These are phyloP conservation scores for Aspergillus quadrilineatus DNA, from an alignment of 2,329 filamentous ascomycete species.

Conservation along the genomic window DNA sequence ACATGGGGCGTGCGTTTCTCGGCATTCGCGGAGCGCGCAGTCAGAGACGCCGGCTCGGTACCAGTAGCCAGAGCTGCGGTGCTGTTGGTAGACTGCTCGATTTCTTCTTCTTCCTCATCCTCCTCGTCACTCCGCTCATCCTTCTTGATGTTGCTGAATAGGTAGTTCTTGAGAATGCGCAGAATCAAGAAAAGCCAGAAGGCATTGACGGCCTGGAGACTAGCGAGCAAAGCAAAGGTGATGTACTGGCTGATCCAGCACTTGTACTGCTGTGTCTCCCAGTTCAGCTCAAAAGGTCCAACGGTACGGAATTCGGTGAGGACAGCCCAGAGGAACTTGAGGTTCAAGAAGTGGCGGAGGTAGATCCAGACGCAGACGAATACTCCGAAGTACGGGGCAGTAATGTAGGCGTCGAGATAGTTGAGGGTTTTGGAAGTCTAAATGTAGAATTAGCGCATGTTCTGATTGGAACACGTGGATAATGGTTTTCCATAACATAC, in stretches of 20 bases:
- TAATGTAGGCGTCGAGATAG: conserved; percentile 77
- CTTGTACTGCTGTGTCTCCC: conserved; percentile 51
- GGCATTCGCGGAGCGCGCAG: conserved; percentile 26
- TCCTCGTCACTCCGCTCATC: conserved; percentile 50
- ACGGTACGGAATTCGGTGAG: conserved; percentile 49
- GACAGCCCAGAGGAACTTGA: conserved; percentile 48
- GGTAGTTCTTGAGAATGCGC: conserved; percentile 45
- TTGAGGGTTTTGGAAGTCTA: conserved; percentile 89
- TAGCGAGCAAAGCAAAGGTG: conserved; percentile 45
- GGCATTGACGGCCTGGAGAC: conserved; percentile 48
- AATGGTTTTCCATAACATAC: conserved; percentile 47
- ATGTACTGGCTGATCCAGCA: conserved; percentile 51
- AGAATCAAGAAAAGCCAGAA: conserved; percentile 50
- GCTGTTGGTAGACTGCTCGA: conserved; percentile 20
- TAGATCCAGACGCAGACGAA: conserved; percentile 88
- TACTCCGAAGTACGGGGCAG: conserved; percentile 77
- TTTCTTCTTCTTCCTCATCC: conserved; percentile 40
- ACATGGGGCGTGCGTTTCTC: conserved; percentile 37
- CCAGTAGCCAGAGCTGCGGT: conserved; percentile 31
- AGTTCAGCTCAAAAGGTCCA: conserved; percentile 49
- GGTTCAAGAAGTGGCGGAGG: conserved; percentile 70
- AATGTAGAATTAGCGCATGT: not conserved
- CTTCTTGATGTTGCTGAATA: conserved; percentile 38
- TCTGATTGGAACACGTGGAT: not conserved
- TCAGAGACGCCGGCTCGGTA: conserved; percentile 21